These are phyloP conservation scores for Brassica balearica DNA, from an alignment of 441 rosid genomes.

Conservation along the genomic window DNA sequence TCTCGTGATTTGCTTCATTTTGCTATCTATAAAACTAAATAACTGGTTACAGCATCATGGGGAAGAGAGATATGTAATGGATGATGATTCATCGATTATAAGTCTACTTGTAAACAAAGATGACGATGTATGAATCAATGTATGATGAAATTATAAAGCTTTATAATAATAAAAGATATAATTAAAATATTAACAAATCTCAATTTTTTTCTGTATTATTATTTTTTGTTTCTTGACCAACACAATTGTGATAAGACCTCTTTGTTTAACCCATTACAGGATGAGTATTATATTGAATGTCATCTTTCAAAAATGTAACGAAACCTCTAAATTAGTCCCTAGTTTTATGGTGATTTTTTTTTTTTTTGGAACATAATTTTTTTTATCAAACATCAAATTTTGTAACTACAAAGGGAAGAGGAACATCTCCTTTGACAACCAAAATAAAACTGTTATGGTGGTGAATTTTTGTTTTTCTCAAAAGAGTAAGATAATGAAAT, in stretches of 20 bases:
- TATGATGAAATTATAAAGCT: no score
- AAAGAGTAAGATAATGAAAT: not conserved
- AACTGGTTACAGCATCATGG: constrained; percentile 49
- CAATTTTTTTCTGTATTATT: not conserved
- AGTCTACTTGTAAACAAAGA: constrained; percentile 70
- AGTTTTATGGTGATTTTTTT: not conserved
- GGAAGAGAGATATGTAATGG: constrained; percentile 39
- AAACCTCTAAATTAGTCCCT: not conserved
- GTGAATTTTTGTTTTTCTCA: not conserved
- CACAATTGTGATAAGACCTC: not conserved
- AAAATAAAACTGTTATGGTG: not conserved
- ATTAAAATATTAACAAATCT: not conserved
- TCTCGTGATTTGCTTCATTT: constrained; percentile 58
- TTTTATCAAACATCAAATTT: not conserved
- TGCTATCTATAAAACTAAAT: constrained; percentile 52
- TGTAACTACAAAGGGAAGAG: not conserved
- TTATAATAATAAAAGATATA: no score
- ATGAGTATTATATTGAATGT: not conserved
- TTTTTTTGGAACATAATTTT: not conserved
- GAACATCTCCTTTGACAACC: not conserved
- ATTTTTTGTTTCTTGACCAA: not conserved
- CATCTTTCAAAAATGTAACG: not conserved
- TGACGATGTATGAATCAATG: constrained; percentile 50
- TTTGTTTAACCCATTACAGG: not conserved
- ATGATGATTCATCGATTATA: constrained; percentile 46